Evolutionary conservation across 2,329 filamentous ascomycete species (phyloP).

Genomic region (Fusarium staphyleae): DNA sequence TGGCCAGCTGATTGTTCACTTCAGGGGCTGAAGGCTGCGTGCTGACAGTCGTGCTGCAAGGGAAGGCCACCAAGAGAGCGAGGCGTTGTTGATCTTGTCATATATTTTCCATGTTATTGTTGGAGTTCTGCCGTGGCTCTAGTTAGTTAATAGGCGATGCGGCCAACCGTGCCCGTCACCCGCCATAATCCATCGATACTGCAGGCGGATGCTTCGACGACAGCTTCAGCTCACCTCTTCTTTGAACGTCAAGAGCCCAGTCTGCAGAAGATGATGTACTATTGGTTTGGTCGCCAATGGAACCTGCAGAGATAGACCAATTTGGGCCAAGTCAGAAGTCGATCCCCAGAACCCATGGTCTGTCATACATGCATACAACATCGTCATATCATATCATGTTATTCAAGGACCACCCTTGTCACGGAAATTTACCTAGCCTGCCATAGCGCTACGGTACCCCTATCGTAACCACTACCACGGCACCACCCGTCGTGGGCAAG

Average conservation of each 20-base stretch:
- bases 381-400: conserved; percentile 41
- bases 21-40: conserved; percentile 7
- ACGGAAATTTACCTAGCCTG: conserved; percentile 36
- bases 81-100: conserved; percentile 19
- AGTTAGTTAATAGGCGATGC: conserved; percentile 18
- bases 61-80: conserved; percentile 26
- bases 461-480: conserved; percentile 29
- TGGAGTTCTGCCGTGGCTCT: conserved; percentile 8
- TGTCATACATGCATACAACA: conserved; percentile 10
- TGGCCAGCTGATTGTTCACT: conserved; percentile 15
- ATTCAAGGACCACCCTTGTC: conserved; percentile 27
- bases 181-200: conserved; percentile 25
- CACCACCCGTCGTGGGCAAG: conserved; percentile 30
- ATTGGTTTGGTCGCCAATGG: conserved; percentile 17
- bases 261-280: conserved; percentile 32
- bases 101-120: conserved; percentile 17
- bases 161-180: conserved; percentile 21
- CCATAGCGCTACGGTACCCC: conserved; percentile 27
- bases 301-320: conserved; percentile 18
- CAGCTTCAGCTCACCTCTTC: conserved; percentile 17
- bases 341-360: conserved; percentile 20
- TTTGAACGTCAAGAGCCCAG: conserved; percentile 18
- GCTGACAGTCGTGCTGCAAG: conserved; percentile 19
- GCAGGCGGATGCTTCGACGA: conserved; percentile 19
- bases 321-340: conserved; percentile 19